A percentile compares a stretch with the other conserved stretches of the same genome.
phyloP scores from a whole-genome alignment of 345 rosid species.

The Anacardium occidentale region DNA sequence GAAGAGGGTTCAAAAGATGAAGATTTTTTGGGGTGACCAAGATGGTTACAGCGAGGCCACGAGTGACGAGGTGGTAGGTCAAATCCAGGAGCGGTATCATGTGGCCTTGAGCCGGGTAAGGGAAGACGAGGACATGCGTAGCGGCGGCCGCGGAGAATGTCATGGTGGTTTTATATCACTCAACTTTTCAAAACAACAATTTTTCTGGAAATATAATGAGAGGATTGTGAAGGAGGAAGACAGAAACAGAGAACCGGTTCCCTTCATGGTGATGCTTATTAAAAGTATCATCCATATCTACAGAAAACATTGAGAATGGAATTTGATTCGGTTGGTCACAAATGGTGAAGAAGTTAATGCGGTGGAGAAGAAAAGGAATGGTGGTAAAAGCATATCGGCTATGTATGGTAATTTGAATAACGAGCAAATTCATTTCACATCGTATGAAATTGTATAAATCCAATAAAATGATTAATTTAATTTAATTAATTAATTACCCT shows the following conservation, averaged over 20 bases:
- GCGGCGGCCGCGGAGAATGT: not conserved
- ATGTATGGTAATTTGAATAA: too few species aligned
- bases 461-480: too few species aligned
- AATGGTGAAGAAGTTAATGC: too few species aligned
- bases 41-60: constrained; percentile 47
- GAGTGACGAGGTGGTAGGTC: constrained; percentile 42
- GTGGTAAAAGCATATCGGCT: too few species aligned
- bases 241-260: not conserved
- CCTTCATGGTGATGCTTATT: not conserved
- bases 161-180: not conserved
- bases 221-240: not conserved
- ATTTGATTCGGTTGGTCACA: too few species aligned
- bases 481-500: too few species aligned
- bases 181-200: not conserved
- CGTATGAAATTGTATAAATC: too few species aligned
- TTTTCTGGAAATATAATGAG: not conserved
- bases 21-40: constrained; percentile 43
- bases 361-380: too few species aligned
- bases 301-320: too few species aligned
- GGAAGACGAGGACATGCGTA: constrained; percentile 33
- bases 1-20: constrained; percentile 40
- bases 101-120: constrained; percentile 60
- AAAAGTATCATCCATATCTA: not conserved
- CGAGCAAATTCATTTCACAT: too few species aligned
- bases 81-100: constrained; percentile 64